These are phyloP conservation scores for Colletotrichum sp. DNA, from an alignment of 2,329 filamentous ascomycete genomes.

Conservation along the genomic window DNA sequence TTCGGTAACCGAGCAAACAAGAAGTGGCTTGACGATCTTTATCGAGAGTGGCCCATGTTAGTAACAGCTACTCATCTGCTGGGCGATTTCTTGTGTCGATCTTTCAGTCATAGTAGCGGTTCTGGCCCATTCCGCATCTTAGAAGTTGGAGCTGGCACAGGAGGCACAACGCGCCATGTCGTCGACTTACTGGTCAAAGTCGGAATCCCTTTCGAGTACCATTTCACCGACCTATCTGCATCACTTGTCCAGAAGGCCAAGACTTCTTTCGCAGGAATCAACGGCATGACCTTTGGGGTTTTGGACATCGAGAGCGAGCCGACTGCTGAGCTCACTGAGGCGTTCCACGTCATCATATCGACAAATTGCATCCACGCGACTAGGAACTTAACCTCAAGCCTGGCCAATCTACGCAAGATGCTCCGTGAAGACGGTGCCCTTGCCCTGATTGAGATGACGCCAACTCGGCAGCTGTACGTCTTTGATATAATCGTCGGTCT, in stretches of 20 bases:
- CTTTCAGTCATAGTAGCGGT: not conserved
- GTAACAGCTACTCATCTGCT: constrained; percentile 25
- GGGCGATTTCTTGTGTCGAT: constrained; percentile 17
- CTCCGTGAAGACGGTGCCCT: constrained; percentile 33
- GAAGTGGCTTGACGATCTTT: constrained; percentile 38
- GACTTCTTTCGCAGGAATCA: constrained; percentile 24
- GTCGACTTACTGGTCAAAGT: constrained; percentile 26
- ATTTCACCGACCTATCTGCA: constrained; percentile 46
- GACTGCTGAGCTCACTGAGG: constrained; percentile 1
- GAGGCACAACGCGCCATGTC: constrained; percentile 41
- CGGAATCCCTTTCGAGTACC: constrained; percentile 38
- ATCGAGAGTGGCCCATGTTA: constrained; percentile 33
- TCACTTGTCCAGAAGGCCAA: constrained; percentile 32
- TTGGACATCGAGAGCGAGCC: constrained; percentile 34
- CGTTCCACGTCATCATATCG: constrained; percentile 36
- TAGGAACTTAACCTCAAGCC: not conserved
- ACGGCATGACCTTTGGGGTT: constrained; percentile 28
- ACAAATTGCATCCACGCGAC: constrained; percentile 39
- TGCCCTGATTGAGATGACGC: constrained; percentile 33
- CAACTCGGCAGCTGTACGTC: constrained; percentile 24
- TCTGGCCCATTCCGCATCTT: constrained; percentile 37
- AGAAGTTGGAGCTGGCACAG: constrained; percentile 48
- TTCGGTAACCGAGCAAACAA: constrained; percentile 35
- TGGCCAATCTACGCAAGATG: constrained; percentile 23
- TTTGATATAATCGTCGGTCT: constrained; percentile 36